phyloP scores from a whole-genome alignment of 805 yeast genomes.

The Wickerhamiella slavikovae region DNA sequence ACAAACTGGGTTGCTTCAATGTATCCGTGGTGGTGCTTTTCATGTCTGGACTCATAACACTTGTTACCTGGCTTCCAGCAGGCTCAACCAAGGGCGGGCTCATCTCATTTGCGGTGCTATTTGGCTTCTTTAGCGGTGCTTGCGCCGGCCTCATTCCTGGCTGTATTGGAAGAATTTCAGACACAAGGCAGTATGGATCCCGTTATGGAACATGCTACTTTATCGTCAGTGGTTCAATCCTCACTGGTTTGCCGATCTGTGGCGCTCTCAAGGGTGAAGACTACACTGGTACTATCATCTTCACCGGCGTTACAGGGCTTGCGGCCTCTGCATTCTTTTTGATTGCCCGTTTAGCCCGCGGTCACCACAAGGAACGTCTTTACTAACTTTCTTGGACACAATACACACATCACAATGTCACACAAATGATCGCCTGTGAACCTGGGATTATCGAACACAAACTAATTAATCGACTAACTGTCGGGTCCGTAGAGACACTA shows the following conservation, averaged over 20 bases:
- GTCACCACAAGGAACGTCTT: constrained; percentile 12
- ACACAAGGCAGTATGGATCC: constrained; percentile 43
- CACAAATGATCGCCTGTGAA: too few relatives aligned
- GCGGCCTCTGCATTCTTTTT: constrained; percentile 12
- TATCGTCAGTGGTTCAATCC: constrained; percentile 18
- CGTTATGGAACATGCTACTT: constrained; percentile 48
- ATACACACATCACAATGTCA: too few relatives aligned
- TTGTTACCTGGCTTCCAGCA: constrained; percentile 36
- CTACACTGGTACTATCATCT: constrained; percentile 17
- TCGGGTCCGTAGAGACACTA: too few relatives aligned
- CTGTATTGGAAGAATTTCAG: constrained; percentile 46
- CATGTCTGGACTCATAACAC: constrained; percentile 7
- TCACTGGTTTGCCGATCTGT: constrained; percentile 21
- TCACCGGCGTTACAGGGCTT: constrained; percentile 15
- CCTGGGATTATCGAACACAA: too few relatives aligned
- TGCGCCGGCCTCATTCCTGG: constrained; percentile 46
- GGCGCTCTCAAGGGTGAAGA: constrained; percentile 16
- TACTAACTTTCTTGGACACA: too few relatives aligned
- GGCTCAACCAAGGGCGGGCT: constrained; percentile 23
- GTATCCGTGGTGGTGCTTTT: constrained; percentile 20
- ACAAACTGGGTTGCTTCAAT: constrained; percentile 34
- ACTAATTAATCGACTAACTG: too few relatives aligned
- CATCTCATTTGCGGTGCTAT: constrained; percentile 28
- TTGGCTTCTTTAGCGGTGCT: constrained; percentile 29
- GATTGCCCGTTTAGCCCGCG: constrained; percentile 13